Conservation (phyloP, 1,139 yeast species). For the Casaregolazyma lundiana region DNA sequence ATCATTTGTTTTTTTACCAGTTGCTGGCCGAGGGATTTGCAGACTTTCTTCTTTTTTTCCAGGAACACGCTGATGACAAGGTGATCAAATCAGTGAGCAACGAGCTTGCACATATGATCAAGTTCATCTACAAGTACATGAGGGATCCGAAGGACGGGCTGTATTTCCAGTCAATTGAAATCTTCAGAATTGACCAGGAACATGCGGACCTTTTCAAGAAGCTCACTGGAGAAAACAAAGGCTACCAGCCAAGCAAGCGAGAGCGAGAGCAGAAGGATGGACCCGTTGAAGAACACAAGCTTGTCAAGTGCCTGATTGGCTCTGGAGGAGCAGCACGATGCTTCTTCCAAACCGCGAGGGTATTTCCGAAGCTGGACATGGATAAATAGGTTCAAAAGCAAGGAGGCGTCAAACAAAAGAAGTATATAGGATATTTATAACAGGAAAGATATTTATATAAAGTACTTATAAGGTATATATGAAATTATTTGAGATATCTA, state of each 20-base stretch:
- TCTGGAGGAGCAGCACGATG: conserved; percentile 64
- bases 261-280: conserved; percentile 44
- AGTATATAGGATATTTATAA: not conserved
- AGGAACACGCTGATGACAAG: conserved; percentile 37
- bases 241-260: conserved; percentile 48
- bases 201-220: conserved; percentile 49
- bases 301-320: conserved; percentile 58
- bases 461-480: no score
- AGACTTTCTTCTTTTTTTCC: conserved; percentile 53
- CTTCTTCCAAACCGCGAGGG: conserved; percentile 64
- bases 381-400: no score
- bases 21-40: conserved; percentile 65
- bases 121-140: conserved; percentile 44
- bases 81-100: conserved; percentile 23
- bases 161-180: conserved; percentile 60
- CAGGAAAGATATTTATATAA: not conserved
- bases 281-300: conserved; percentile 35
- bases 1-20: conserved; percentile 60
- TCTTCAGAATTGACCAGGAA: conserved; percentile 50
- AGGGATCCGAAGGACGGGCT: conserved; percentile 57
- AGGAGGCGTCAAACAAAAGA: not conserved
- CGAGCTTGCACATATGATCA: conserved; percentile 28
- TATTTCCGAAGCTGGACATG: conserved; percentile 37
- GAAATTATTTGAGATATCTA: no score
- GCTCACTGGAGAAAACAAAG: conserved; percentile 53